A percentile compares a stretch with the other conserved stretches of the same genome.
Evolutionary conservation across 1,139 yeast species (phyloP).

Genomic region (Starmera stellimalicola): DNA sequence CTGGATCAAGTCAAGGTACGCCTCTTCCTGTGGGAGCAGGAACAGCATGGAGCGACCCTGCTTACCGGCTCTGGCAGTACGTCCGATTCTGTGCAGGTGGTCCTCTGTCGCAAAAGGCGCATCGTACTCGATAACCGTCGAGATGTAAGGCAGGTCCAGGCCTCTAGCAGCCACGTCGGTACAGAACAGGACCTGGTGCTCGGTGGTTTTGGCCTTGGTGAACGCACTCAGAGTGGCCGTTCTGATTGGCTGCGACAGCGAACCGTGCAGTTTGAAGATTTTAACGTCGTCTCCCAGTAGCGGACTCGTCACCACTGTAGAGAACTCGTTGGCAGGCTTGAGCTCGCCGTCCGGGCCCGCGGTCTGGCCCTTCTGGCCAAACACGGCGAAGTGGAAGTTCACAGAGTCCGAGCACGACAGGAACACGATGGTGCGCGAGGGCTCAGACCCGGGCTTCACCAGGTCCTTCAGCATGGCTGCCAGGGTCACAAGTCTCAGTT

Average conservation of each 20-base stretch:
- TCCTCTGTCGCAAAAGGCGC: constrained; percentile 66
- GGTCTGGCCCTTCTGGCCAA: constrained; percentile 34
- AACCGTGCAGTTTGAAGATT: constrained; percentile 83
- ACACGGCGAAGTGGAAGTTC: constrained; percentile 75
- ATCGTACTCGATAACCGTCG: constrained; percentile 57
- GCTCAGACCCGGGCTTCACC: constrained; percentile 21
- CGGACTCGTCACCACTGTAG: constrained; percentile 46
- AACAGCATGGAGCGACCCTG: constrained; percentile 62
- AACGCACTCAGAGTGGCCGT: constrained; percentile 54
- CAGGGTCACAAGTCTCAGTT: constrained; percentile 73
- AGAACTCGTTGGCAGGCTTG: constrained; percentile 19
- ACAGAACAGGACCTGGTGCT: constrained; percentile 65
- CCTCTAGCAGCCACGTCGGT: constrained; percentile 77
- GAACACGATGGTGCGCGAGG: constrained; percentile 67
- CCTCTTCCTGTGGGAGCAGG: constrained; percentile 87
- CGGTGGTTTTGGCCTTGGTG: constrained; percentile 24
- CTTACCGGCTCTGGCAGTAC: constrained; percentile 68
- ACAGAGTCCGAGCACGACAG: constrained; percentile 93
- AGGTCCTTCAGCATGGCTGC: constrained; percentile 53
- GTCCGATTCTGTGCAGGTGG: constrained; percentile 64
- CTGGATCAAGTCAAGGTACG: constrained; percentile 53
- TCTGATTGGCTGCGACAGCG: constrained; percentile 74
- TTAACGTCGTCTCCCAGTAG: constrained; percentile 37
- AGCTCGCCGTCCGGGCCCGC: constrained; percentile 18
- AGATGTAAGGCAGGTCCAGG: constrained; percentile 56